Base-by-base conservation (phyloP, 176 grass and related monocot species). In the Aegilops umbellulata region DNA sequence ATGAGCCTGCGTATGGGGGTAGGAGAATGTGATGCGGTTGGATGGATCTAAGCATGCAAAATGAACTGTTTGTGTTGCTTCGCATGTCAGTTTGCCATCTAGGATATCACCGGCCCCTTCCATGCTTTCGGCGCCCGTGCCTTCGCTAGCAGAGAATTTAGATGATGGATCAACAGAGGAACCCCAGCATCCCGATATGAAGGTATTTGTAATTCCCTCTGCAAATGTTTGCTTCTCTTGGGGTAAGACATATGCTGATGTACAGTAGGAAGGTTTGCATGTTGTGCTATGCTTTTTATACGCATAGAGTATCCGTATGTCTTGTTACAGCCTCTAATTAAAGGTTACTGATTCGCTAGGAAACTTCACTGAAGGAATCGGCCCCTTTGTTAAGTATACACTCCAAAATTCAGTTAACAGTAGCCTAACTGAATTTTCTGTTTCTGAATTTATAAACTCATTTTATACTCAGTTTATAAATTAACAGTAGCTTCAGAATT, bases 101-200 rank as follows among this genome's bases (percentile, higher is more conserved):
- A 58, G 11, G 65, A 66, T 62, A 24, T 60, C 78, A n/a, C 24
- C 84, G 39, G 51, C 75, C 15, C 27, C 60, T 26, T 82, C 41
- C 10, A 58, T 82, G n/a, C 65, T 83, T 44, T 42, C 57, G 35
- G 80, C 39, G 2, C 89, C 92, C 61, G 69, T 80, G 35, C 89
- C 84, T 47, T 91, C 86, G 2, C 95, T 82, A 51, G 39, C 7
- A 15, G 86, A 88, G 36, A 90, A 65, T 87, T 86, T 90, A 20
- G 88, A 94, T 82, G 95, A 97, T 69, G 87, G 84, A 66, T 82
- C 78, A 22, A 41, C 87, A 39, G 86, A 90, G 81, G 92, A 94
- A 92, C 79, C 72, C 0, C 66, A 76, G 10, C 88, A 67, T 63
- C 69, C 68, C 1, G 60, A 76, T 17, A 63, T 87, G 57, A 80